Base-by-base conservation (phyloP, 2,329 filamentous ascomycete species). In the Aspergillus pseudotamarii region DNA sequence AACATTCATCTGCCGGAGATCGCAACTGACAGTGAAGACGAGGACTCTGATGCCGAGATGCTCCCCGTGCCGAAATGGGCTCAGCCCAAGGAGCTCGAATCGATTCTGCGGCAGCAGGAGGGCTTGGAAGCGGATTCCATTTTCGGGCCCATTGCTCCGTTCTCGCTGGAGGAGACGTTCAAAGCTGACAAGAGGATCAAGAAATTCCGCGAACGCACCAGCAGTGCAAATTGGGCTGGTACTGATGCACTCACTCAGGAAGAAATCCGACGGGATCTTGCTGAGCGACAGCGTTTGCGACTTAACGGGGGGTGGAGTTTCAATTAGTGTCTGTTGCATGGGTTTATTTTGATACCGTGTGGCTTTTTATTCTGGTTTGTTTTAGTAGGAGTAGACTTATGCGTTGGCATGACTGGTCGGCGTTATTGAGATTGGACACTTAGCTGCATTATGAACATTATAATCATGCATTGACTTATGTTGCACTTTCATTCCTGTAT, bases 141-240 rank as follows among this genome's bases (percentile, higher is more conserved):
- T 59, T 99, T 99, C 73, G 95, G 95, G 0, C 91, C 92, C 0
- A 93, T 96, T 28, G 89, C 87, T 12, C 92, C 93, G 14, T 84
- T 99, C 68, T 92, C 93, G 73, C 95, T 99, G 90, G 96, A 99
- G 73, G 94, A 98, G 75, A 93, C 97, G 36, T 99, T 99, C 80
- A 91, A 86, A 78, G 92, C 93, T 77, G 94, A 91, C 78, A 93
- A 93, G 77, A 93, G 94, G 67, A 88, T 91, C 77, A 91, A 92
- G 82, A 92, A 93, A 74, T 98, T 97, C 84, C 88, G 96, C 21
- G 89, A 92, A 58, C 87, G 95, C 61, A 97, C 94, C 6, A 96
- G 92, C 70, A 97, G 93, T 78, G 96, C 96, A 41, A 96, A 97
- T 80, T 99, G 95, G 95, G 90, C 87, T 73, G 79, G 92, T 60